Evolutionary conservation across 1,284 basidiomycete species (phyloP).

Genomic region (Ceratobasidium theobromae): DNA sequence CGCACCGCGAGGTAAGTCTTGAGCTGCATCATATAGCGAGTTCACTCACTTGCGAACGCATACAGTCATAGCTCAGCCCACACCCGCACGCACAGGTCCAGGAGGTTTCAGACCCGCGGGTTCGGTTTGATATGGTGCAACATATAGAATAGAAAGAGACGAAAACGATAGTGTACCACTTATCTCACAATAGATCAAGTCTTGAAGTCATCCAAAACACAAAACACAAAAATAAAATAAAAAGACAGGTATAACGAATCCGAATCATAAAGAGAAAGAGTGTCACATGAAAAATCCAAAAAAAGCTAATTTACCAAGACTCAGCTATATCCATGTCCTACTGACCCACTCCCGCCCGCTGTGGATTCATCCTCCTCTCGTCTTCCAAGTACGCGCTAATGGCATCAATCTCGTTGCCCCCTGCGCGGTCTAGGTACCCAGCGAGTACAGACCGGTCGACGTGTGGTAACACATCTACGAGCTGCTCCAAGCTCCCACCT

Average conservation of each 20-base stretch:
- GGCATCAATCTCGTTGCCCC: constrained; percentile 73
- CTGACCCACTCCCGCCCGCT: too few relatives aligned
- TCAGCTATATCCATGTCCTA: neutral
- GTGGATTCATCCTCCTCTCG: constrained; percentile 74
- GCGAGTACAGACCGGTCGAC: constrained; percentile 69
- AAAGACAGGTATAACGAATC: neutral
- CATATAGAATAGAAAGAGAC: neutral
- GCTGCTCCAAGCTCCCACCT: constrained; percentile 62
- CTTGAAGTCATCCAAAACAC: constrained; percentile 30
- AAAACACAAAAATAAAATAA: constrained; percentile 20
- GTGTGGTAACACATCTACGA: constrained; percentile 73
- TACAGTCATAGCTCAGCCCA: constrained; percentile 33
- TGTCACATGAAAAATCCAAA: neutral
- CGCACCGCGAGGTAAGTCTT: constrained; percentile 13
- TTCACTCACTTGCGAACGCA: neutral
- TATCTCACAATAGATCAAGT: constrained; percentile 9
- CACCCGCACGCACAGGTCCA: constrained; percentile 37
- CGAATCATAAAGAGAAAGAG: constrained; percentile 3
- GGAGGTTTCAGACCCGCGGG: constrained; percentile 43
- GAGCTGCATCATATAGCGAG: too few relatives aligned
- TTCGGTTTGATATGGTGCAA: constrained; percentile 21
- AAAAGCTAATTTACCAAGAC: neutral
- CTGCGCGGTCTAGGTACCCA: constrained; percentile 69
- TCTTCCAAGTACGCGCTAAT: constrained; percentile 88
- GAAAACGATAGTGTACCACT: constrained; percentile 12